A percentile compares a stretch with the other conserved stretches of the same genome.
These are phyloP conservation scores for Cladosporium cucumerinum DNA, from an alignment of 2,329 filamentous ascomycete species.

Conservation along the genomic window DNA sequence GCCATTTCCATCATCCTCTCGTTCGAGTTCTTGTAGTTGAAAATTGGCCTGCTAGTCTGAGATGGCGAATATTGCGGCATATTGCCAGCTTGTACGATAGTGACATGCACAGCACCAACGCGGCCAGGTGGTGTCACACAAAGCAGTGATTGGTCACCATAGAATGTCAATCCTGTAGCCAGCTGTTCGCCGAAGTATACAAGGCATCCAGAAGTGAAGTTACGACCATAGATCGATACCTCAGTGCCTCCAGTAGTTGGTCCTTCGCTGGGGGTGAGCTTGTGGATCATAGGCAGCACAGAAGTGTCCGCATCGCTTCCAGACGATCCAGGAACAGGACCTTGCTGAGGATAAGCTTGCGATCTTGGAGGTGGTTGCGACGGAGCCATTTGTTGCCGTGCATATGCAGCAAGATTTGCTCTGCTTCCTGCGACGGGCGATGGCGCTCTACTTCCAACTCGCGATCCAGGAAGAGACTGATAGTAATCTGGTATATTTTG, in stretches of 20 bases:
- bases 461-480: slow-evolving; percentile 54
- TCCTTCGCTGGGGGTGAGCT: slow-evolving; percentile 78
- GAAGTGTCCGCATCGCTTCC: slow-evolving; percentile 10
- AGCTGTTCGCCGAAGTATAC: slow-evolving; percentile 76
- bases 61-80: slow-evolving; percentile 33
- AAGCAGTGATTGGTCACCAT: slow-evolving; percentile 75
- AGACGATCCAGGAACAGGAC: slow-evolving; percentile 1
- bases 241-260: slow-evolving; percentile 81
- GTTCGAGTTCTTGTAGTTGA: slow-evolving; percentile 72
- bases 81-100: slow-evolving; percentile 49
- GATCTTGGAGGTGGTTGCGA: slow-evolving; percentile 10
- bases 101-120: slow-evolving; percentile 67
- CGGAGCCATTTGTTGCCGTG: slow-evolving; percentile 24
- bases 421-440: slow-evolving; percentile 56
- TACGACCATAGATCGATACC: slow-evolving; percentile 77
- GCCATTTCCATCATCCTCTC: slow-evolving; percentile 60
- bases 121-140: slow-evolving; percentile 72
- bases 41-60: slow-evolving; percentile 31
- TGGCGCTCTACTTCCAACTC: slow-evolving; percentile 72
- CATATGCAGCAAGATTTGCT: slow-evolving; percentile 35
- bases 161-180: slow-evolving; percentile 72
- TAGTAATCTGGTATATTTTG: slow-evolving; percentile 21
- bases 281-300: slow-evolving; percentile 64
- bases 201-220: slow-evolving; percentile 74
- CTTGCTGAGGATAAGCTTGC: slow-evolving; percentile 8